These are phyloP conservation scores for Metarhizium guizhouense DNA, from an alignment of 2,329 filamentous ascomycete genomes.

Conservation along the genomic window DNA sequence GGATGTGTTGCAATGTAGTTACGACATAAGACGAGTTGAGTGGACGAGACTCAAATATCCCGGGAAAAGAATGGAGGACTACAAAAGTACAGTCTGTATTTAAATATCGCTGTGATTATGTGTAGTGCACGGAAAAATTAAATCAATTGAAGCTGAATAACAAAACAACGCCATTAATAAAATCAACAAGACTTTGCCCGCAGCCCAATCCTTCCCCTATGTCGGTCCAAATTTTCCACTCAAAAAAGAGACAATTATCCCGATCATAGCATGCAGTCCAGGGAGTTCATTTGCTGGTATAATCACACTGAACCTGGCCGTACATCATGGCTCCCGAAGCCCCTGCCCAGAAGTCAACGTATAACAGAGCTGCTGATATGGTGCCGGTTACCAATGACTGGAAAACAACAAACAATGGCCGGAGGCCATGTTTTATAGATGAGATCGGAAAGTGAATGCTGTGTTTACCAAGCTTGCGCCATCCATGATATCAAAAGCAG, in stretches of 20 bases:
- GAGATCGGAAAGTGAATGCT: neutral
- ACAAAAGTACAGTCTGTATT: neutral
- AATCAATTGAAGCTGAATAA: neutral
- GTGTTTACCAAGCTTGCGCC: neutral
- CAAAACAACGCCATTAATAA: neutral
- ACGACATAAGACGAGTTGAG: no score
- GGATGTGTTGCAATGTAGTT: no score
- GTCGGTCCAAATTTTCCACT: neutral
- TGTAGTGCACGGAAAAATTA: neutral
- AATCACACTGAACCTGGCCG: neutral
- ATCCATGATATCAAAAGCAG: neutral
- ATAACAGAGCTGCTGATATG: neutral
- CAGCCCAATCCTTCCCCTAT: neutral
- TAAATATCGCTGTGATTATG: neutral
- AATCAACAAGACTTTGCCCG: neutral
- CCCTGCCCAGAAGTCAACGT: neutral
- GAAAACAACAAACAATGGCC: neutral
- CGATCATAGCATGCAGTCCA: neutral
- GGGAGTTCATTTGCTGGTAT: neutral
- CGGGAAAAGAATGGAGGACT: no score
- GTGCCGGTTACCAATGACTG: neutral
- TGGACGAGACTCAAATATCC: no score
- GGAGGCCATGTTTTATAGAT: neutral
- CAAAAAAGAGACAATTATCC: neutral
- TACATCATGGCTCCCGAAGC: neutral